Percentiles rank a stretch among this genome's conserved stretches.
phyloP scores from a whole-genome alignment of 768 basidiomycete genomes.

The Amanita subjunquillea region DNA sequence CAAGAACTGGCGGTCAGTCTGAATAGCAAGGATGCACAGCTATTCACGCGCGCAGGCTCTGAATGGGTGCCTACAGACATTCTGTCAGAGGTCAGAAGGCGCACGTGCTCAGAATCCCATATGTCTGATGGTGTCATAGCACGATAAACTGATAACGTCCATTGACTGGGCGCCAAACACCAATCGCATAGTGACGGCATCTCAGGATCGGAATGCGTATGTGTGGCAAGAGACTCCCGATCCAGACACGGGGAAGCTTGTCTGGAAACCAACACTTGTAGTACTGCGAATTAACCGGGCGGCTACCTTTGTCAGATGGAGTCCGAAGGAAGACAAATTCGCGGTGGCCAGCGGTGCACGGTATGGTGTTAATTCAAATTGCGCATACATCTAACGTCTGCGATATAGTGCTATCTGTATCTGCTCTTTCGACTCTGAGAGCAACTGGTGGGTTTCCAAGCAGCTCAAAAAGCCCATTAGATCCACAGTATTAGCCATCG shows the following conservation, averaged over 20 bases:
- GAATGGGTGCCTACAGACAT: conserved; percentile 69
- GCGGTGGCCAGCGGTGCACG: conserved; percentile 95
- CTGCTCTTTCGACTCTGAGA: conserved; percentile 95
- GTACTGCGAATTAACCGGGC: conserved; percentile 91
- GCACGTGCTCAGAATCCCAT: neutral
- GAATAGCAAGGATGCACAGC: conserved; percentile 82
- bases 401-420: conserved; percentile 75
- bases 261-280: conserved; percentile 97
- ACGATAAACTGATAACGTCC: conserved; percentile 95
- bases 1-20: conserved; percentile 86
- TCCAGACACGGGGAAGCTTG: conserved; percentile 51
- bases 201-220: conserved; percentile 98
- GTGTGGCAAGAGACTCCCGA: conserved; percentile 88
- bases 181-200: conserved; percentile 96
- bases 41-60: conserved; percentile 55
- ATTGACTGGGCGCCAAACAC: conserved; percentile 98
- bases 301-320: conserved; percentile 93
- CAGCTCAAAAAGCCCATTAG: conserved; percentile 96
- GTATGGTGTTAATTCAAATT: conserved; percentile 25
- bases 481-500: conserved; percentile 86
- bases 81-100: conserved; percentile 64
- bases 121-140: conserved; percentile 33
- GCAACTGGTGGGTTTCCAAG: conserved; percentile 98
- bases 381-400: neutral
- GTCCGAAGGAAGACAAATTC: conserved; percentile 96